Evolutionary conservation across 495 filamentous ascomycete genomes (phyloP).

Genomic region (Xylaria grammica): DNA sequence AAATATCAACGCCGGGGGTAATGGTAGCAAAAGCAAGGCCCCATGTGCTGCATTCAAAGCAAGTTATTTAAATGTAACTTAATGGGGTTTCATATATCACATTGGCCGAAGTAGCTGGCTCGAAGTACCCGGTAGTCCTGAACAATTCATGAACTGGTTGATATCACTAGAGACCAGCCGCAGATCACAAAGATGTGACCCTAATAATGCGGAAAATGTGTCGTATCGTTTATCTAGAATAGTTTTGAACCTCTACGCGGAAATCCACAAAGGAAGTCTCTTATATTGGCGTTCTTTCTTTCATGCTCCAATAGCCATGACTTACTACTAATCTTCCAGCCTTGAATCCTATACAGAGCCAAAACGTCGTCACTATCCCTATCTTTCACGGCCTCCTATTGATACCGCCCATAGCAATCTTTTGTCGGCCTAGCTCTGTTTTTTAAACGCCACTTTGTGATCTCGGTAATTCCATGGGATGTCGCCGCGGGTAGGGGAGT

Average conservation of each 20-base stretch:
- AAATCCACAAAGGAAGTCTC: not conserved
- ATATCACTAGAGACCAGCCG: slow-evolving; percentile 29
- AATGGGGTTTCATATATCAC: no score
- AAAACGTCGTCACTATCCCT: not conserved
- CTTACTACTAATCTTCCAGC: not conserved
- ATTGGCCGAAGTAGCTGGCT: slow-evolving; percentile 8
- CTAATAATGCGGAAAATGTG: no score
- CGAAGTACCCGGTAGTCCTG: not conserved
- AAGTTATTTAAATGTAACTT: no score
- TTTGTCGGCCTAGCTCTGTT: slow-evolving; percentile 5
- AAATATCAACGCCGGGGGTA: no score
- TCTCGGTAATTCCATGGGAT: not conserved
- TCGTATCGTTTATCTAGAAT: not conserved
- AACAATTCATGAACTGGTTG: slow-evolving; percentile 27
- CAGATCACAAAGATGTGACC: not conserved
- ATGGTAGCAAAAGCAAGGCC: no score
- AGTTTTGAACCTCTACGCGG: not conserved
- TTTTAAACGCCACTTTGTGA: not conserved
- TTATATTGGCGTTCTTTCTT: not conserved
- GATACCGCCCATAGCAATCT: not conserved
- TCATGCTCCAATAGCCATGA: not conserved
- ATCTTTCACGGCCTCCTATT: slow-evolving; percentile 4
- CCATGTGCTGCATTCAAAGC: no score
- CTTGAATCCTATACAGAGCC: slow-evolving; percentile 2
- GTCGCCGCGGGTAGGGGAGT: slow-evolving; percentile 1